phyloP scores from a whole-genome alignment of 139 green algal species.

The Tetraselmis striata region DNA sequence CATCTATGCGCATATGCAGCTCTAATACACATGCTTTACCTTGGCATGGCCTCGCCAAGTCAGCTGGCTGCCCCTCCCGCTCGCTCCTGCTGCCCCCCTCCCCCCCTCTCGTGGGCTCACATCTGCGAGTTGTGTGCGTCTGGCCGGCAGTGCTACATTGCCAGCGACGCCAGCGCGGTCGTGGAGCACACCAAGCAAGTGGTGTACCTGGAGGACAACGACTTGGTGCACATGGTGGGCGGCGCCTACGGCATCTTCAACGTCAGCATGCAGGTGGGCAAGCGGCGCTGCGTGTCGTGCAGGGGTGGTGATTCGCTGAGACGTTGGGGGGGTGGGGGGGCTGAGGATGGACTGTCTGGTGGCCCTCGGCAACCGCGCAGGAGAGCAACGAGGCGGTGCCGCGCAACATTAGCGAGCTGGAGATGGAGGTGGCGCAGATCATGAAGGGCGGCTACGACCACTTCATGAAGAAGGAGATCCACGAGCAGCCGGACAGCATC shows the following conservation, averaged over 20 bases:
- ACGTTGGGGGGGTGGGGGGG: too few species aligned
- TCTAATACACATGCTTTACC: too few species aligned
- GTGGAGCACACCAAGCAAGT: slow-evolving; percentile 98
- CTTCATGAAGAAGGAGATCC: slow-evolving; percentile 94
- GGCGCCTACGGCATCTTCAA: slow-evolving; percentile 76
- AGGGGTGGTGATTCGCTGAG: not conserved
- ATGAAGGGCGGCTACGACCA: slow-evolving; percentile 96
- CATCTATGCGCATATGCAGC: too few species aligned
- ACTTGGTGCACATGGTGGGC: slow-evolving; percentile 77
- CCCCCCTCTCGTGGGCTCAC: too few species aligned
- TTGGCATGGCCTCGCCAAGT: too few species aligned
- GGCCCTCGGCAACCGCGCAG: too few species aligned
- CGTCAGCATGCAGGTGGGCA: slow-evolving; percentile 16
- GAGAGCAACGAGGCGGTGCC: slow-evolving; percentile 49
- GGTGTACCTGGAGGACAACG: slow-evolving; percentile 91
- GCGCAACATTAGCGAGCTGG: slow-evolving; percentile 75
- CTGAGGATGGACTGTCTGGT: too few species aligned
- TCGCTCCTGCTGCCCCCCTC: too few species aligned
- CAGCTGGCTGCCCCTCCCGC: too few species aligned
- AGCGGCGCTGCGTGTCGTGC: slow-evolving; percentile 4
- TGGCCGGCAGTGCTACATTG: slow-evolving; percentile 76
- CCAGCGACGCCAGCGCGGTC: slow-evolving; percentile 88
- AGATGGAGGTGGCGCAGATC: slow-evolving; percentile 92
- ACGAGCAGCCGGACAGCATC: slow-evolving; percentile 91
- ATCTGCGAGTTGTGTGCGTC: too few species aligned